phyloP scores from a whole-genome alignment of 257 asterid genomes.

The Solanum pimpinellifolium region DNA sequence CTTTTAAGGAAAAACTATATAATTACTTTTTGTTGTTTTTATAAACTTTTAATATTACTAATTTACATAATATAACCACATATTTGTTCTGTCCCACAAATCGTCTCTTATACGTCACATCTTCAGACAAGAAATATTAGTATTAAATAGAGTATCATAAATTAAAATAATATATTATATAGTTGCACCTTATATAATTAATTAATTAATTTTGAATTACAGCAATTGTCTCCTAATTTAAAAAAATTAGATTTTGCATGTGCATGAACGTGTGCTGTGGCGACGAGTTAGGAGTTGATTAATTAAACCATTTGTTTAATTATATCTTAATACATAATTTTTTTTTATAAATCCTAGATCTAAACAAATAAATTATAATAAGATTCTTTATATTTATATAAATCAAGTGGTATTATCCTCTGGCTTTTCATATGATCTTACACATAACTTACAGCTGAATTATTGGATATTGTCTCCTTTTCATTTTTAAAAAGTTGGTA shows the following conservation, averaged over 20 bases:
- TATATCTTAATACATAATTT: background rate
- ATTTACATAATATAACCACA: background rate
- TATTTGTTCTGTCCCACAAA: background rate
- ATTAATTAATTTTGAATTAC: background rate
- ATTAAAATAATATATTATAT: background rate
- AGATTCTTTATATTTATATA: background rate
- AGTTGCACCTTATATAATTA: background rate
- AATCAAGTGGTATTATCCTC: background rate
- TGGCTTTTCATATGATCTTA: background rate
- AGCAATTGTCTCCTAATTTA: background rate
- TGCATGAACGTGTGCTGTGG: slow-evolving; percentile 14
- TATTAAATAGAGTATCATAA: background rate
- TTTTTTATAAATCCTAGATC: background rate
- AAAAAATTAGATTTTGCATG: background rate
- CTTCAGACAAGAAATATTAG: background rate
- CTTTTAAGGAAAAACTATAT: background rate
- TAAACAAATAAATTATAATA: background rate
- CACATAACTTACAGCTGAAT: background rate
- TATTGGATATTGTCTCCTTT: background rate
- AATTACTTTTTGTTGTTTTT: background rate
- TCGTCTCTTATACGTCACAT: background rate
- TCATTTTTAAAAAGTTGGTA: background rate
- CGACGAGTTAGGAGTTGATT: slow-evolving; percentile 1
- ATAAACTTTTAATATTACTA: background rate
- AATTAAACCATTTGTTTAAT: background rate